Percentiles rank a stretch among this genome's conserved stretches.
phyloP scores from a whole-genome alignment of 2,329 filamentous ascomycete species.

The Pseudophaeomoniella oleicola region DNA sequence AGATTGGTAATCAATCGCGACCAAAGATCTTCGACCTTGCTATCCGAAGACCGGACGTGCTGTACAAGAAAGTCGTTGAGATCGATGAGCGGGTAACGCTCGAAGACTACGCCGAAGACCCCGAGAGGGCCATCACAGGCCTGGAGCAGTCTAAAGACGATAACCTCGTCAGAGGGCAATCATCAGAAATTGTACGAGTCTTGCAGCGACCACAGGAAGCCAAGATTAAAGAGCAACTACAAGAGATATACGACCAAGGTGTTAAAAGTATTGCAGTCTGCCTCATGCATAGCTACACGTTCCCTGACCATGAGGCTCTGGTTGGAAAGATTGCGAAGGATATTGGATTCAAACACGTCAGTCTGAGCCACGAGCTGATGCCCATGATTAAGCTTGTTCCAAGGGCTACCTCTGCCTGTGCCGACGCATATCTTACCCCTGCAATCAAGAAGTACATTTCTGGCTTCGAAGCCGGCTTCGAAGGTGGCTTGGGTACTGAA shows the following conservation, averaged over 20 bases:
- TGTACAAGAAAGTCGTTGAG: constrained; percentile 78
- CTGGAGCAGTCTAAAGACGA: constrained; percentile 23
- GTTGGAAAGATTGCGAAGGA: constrained; percentile 63
- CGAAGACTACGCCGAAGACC: constrained; percentile 85
- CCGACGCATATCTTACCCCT: constrained; percentile 67
- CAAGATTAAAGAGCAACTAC: constrained; percentile 41
- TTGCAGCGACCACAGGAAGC: constrained; percentile 44
- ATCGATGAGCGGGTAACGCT: constrained; percentile 81
- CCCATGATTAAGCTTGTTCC: constrained; percentile 77
- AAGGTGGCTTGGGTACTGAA: constrained; percentile 61
- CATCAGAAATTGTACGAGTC: constrained; percentile 60
- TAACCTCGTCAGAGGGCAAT: constrained; percentile 51
- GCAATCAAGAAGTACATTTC: constrained; percentile 64
- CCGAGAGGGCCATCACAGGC: constrained; percentile 43
- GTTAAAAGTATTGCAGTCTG: constrained; percentile 77
- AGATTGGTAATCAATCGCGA: constrained; percentile 80
- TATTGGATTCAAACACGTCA: constrained; percentile 72
- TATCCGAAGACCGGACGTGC: constrained; percentile 71
- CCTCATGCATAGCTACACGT: constrained; percentile 86
- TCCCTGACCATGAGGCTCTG: constrained; percentile 68
- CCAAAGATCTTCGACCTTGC: constrained; percentile 85
- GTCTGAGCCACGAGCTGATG: constrained; percentile 67
- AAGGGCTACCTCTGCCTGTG: constrained; percentile 60
- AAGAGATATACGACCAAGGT: constrained; percentile 53
- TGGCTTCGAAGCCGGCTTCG: constrained; percentile 68